Conservation (phyloP, 2,329 filamentous ascomycete genomes). For the Penicillium expansum region DNA sequence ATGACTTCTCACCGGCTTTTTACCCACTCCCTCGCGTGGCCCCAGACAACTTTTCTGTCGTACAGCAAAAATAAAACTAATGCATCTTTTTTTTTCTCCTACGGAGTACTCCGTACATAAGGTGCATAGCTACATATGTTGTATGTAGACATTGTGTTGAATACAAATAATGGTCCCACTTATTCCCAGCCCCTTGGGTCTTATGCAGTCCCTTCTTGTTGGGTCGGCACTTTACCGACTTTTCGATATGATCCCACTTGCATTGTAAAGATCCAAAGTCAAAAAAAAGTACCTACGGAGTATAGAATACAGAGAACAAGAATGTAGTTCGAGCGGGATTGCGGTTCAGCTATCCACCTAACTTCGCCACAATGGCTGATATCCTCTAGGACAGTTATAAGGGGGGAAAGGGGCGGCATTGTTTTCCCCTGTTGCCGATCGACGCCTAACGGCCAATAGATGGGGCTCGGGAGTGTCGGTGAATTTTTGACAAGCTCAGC, state of each 20-base stretch:
- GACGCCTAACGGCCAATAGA: slow-evolving; percentile 16
- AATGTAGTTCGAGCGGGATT: background rate
- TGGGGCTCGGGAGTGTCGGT: slow-evolving; percentile 24
- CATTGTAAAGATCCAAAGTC: background rate
- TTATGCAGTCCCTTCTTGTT: slow-evolving; percentile 19
- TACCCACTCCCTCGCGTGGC: slow-evolving; percentile 21
- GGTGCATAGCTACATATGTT: background rate
- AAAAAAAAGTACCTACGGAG: background rate
- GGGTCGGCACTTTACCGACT: slow-evolving; percentile 28
- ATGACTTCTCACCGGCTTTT: slow-evolving; percentile 22
- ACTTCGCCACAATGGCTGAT: slow-evolving; percentile 1
- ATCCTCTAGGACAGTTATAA: background rate
- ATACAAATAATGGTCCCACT: slow-evolving; percentile 25
- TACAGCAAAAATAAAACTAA: slow-evolving; percentile 16
- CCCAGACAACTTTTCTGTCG: slow-evolving; percentile 16
- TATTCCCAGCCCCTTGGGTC: slow-evolving; percentile 23
- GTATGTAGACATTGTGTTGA: background rate
- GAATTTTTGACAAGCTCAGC: slow-evolving; percentile 27
- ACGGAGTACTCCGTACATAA: background rate
- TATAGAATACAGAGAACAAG: background rate
- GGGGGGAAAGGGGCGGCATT: slow-evolving; percentile 4
- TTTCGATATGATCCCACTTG: slow-evolving; percentile 16
- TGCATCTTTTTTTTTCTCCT: background rate
- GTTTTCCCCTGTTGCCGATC: slow-evolving; percentile 16
- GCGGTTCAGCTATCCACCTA: background rate